phyloP scores from a whole-genome alignment of 164 flowering plant genomes.

The Aristolochia californica region DNA sequence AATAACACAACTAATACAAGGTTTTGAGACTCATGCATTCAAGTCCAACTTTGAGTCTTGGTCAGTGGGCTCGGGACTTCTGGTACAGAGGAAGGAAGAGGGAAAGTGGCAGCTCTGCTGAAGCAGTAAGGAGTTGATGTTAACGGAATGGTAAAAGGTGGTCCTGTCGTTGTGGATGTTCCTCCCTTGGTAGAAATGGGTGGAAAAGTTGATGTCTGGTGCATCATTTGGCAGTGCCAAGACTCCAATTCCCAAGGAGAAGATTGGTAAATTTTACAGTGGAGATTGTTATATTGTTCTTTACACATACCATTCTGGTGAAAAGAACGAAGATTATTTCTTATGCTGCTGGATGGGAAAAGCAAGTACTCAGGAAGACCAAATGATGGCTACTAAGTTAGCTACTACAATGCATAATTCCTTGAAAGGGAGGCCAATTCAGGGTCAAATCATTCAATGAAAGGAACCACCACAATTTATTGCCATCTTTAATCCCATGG shows the following conservation, averaged over 20 bases:
- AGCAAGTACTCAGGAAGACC: constrained; percentile 94
- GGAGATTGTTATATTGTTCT: constrained; percentile 96
- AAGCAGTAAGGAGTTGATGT: too few species aligned
- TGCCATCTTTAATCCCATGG: constrained; percentile 93
- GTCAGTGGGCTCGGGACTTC: constrained; percentile 77
- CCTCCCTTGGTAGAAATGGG: constrained; percentile 93
- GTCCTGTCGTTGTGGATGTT: constrained; percentile 75
- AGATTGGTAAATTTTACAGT: constrained; percentile 86
- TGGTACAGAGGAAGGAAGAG: constrained; percentile 89
- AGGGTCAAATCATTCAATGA: constrained; percentile 81
- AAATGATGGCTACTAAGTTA: constrained; percentile 58
- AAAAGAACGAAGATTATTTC: constrained; percentile 84
- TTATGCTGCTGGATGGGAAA: constrained; percentile 92
- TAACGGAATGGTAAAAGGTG: constrained; percentile 62
- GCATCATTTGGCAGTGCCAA: constrained; percentile 84
- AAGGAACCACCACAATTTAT: constrained; percentile 96
- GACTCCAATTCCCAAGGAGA: constrained; percentile 72
- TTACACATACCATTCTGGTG: constrained; percentile 86
- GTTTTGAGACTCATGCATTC: constrained; percentile 84
- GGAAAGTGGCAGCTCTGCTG: constrained; percentile 98
- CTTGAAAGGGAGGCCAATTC: too few species aligned
- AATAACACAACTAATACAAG: constrained; percentile 84
- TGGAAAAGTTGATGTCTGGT: constrained; percentile 96
- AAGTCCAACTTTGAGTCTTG: constrained; percentile 94
- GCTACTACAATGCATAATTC: constrained; percentile 90